These are phyloP conservation scores for Platismatia glauca DNA, from an alignment of 495 filamentous ascomycete species.

Conservation along the genomic window DNA sequence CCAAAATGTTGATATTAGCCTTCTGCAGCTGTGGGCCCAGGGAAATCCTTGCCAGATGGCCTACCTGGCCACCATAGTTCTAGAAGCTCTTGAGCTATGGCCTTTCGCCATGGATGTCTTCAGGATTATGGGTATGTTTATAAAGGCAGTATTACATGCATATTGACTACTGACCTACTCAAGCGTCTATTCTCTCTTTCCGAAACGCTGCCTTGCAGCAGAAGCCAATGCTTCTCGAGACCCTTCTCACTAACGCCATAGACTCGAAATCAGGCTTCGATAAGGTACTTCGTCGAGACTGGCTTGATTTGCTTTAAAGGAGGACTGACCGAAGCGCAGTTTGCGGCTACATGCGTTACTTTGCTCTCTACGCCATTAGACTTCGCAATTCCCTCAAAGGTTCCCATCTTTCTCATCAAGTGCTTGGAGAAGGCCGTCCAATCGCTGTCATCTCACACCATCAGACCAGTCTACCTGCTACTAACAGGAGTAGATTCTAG, in stretches of 20 bases:
- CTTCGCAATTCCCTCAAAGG: constrained; percentile 32
- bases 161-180: constrained; percentile 4
- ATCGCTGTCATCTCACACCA: constrained; percentile 33
- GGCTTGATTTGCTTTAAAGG: too few species aligned
- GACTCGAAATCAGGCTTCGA: constrained; percentile 20
- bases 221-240: constrained; percentile 36
- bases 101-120: constrained; percentile 35
- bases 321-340: constrained; percentile 27
- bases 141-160: not conserved
- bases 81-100: constrained; percentile 39
- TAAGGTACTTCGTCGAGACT: constrained; percentile 28
- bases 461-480: constrained; percentile 37
- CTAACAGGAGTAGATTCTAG: constrained; percentile 30
- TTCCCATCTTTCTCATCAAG: constrained; percentile 35
- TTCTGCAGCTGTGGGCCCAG: constrained; percentile 33
- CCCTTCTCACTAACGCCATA: constrained; percentile 33
- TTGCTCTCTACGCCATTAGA: constrained; percentile 36
- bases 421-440: constrained; percentile 30
- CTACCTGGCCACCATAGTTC: constrained; percentile 33
- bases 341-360: constrained; percentile 31
- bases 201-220: constrained; percentile 36
- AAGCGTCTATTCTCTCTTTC: constrained; percentile 29
- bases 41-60: constrained; percentile 41
- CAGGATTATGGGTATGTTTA: constrained; percentile 32
- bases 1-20: constrained; percentile 14